Conservation (phyloP, 2,329 filamentous ascomycete species). For the Talaromyces sp. region DNA sequence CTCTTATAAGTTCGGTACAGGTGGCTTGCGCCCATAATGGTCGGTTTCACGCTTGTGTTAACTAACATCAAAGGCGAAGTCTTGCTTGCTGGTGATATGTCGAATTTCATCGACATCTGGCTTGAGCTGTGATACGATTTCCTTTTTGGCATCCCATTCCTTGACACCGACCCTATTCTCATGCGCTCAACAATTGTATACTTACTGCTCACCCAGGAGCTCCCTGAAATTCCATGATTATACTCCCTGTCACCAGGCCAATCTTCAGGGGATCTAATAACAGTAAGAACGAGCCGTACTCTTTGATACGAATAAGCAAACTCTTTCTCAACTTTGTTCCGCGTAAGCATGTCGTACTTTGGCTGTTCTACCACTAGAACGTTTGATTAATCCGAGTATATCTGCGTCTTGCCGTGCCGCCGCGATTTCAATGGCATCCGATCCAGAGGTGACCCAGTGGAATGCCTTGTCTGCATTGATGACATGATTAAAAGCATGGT, state of each 20-base stretch:
- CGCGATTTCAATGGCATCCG: slow-evolving; percentile 65
- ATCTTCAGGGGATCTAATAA: slow-evolving; percentile 59
- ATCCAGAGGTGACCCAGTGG: slow-evolving; percentile 70
- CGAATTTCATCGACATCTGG: background rate
- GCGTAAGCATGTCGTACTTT: slow-evolving; percentile 62
- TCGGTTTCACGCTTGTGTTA: background rate
- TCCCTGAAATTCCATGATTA: slow-evolving; percentile 27
- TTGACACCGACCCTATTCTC: background rate
- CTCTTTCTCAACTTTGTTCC: slow-evolving; percentile 61
- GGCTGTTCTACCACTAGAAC: slow-evolving; percentile 57
- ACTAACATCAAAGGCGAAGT: background rate
- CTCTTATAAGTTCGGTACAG: background rate
- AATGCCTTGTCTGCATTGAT: slow-evolving; percentile 67
- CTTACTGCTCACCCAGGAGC: background rate
- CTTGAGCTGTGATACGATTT: background rate
- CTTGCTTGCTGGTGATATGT: background rate
- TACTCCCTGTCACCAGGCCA: slow-evolving; percentile 66
- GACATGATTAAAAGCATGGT: slow-evolving; percentile 68
- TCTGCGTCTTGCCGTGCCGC: slow-evolving; percentile 62
- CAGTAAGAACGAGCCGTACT: slow-evolving; percentile 60
- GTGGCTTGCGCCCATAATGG: background rate
- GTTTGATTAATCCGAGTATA: slow-evolving; percentile 60
- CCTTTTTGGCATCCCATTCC: background rate
- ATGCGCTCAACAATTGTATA: background rate
- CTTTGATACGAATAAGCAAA: slow-evolving; percentile 58